Evolutionary conservation across 2,329 filamentous ascomycete genomes (phyloP).

Genomic region (Alternaria alternata): DNA sequence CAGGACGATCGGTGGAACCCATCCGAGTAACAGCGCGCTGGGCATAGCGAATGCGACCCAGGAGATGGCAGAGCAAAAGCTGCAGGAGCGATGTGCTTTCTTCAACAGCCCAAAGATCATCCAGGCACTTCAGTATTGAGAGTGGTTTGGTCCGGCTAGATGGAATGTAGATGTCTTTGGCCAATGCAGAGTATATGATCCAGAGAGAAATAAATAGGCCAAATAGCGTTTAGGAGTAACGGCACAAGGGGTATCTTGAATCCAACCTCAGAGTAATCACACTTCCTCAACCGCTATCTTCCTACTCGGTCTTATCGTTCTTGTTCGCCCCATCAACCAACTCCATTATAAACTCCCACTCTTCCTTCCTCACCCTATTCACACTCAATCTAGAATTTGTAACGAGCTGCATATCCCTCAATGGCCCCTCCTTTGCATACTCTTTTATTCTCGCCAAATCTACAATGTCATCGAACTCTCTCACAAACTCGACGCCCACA

Average conservation of each 20-base stretch:
- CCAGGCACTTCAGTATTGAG: conserved; percentile 46
- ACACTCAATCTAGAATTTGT: conserved; percentile 86
- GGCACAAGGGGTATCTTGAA: background rate
- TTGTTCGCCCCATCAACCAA: conserved; percentile 51
- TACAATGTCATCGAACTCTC: conserved; percentile 78
- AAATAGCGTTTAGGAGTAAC: background rate
- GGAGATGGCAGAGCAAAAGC: conserved; percentile 48
- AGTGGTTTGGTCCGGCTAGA: background rate
- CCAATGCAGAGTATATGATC: background rate
- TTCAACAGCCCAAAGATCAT: conserved; percentile 58
- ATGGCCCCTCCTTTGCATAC: conserved; percentile 63
- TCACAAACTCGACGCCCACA: conserved; percentile 86
- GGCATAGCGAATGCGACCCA: conserved; percentile 45
- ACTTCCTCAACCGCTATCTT: background rate
- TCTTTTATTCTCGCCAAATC: conserved; percentile 75
- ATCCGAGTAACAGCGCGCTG: conserved; percentile 54
- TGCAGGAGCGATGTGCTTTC: conserved; percentile 59
- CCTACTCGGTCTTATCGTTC: conserved; percentile 3
- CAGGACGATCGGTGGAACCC: conserved; percentile 53
- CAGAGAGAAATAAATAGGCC: background rate
- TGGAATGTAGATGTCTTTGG: background rate
- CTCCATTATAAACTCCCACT: conserved; percentile 71
- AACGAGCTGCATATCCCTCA: conserved; percentile 83
- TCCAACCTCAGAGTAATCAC: background rate
- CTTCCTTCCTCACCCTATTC: conserved; percentile 67